phyloP scores from a whole-genome alignment of 2,329 filamentous ascomycete genomes.

The Ceratocystis eucalypticola region DNA sequence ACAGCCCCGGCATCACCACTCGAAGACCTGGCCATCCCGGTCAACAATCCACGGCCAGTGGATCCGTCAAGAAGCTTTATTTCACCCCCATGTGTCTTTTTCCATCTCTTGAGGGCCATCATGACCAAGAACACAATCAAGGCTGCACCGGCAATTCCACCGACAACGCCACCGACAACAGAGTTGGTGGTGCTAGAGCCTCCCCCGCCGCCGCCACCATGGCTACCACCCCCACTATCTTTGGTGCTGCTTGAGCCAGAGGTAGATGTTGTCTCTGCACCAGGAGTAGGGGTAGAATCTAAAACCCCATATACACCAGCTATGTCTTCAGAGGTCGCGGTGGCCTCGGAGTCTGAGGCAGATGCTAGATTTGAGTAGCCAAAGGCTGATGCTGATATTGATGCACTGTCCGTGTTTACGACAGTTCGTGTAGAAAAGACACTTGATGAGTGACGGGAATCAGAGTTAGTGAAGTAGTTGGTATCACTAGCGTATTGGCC shows the following conservation, averaged over 20 bases:
- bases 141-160: conserved; percentile 44
- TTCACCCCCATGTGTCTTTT: conserved; percentile 36
- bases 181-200: conserved; percentile 20
- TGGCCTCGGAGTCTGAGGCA: neutral
- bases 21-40: conserved; percentile 19
- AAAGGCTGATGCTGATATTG: neutral
- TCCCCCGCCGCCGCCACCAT: neutral
- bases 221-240: neutral
- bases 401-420: neutral
- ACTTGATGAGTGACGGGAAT: conserved; percentile 6
- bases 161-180: conserved; percentile 44
- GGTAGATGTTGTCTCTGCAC: conserved; percentile 20
- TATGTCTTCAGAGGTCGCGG: neutral
- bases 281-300: conserved; percentile 20
- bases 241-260: neutral
- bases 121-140: conserved; percentile 42
- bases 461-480: neutral
- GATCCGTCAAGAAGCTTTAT: conserved; percentile 32
- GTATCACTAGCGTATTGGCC: neutral
- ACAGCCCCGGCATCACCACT: conserved; percentile 21
- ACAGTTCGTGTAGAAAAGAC: conserved; percentile 9
- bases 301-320: neutral
- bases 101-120: conserved; percentile 38
- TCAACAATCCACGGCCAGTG: conserved; percentile 21
- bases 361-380: conserved; percentile 1